Evolutionary conservation across 768 basidiomycete genomes (phyloP).

Genomic region (Suillus subaureus): DNA sequence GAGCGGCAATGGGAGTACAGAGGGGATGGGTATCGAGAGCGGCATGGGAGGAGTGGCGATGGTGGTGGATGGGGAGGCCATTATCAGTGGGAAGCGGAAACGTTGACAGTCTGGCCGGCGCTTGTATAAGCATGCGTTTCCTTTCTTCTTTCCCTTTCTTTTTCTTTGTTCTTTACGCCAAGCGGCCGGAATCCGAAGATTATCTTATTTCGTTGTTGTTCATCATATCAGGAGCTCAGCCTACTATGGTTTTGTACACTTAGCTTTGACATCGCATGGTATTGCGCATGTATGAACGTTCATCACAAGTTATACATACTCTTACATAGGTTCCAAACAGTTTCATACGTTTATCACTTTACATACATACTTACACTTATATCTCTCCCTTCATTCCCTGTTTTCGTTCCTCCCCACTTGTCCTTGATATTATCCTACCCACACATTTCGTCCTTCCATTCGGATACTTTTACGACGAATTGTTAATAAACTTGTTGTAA

Average conservation of each 20-base stretch:
- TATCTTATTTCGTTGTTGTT: neutral
- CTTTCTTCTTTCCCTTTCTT: neutral
- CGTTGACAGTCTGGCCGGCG: conserved; percentile 2
- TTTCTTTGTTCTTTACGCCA: neutral
- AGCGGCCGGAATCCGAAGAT: neutral
- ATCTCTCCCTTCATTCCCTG: neutral
- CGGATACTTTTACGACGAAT: neutral
- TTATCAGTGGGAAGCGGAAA: conserved; percentile 17
- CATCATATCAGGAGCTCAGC: neutral
- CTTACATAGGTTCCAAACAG: neutral
- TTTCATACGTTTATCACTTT: neutral
- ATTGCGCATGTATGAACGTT: neutral
- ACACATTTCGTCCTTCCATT: neutral
- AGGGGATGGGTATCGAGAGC: conserved; percentile 3
- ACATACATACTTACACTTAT: neutral
- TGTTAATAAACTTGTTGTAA: neutral
- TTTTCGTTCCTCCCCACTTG: neutral
- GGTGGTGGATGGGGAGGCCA: conserved; percentile 10
- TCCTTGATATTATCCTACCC: neutral
- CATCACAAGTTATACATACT: neutral
- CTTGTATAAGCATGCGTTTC: neutral
- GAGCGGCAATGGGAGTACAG: conserved; percentile 14
- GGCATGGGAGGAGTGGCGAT: conserved; percentile 1
- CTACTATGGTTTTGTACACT: neutral
- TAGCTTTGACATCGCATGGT: neutral